Base-by-base conservation (phyloP, 2,329 filamentous ascomycete species). In the Orbilia oligospora region DNA sequence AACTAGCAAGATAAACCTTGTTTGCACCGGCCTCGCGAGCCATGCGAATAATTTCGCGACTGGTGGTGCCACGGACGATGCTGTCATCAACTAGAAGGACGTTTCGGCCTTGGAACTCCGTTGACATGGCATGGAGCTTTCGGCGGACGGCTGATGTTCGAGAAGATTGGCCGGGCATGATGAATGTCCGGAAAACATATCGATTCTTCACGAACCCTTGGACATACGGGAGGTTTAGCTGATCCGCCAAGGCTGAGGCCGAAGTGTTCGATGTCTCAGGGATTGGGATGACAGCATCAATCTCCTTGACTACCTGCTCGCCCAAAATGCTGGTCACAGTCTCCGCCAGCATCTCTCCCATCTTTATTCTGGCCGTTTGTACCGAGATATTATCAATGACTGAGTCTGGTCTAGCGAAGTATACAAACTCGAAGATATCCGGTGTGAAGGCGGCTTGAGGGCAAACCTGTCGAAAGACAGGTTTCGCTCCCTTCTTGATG, bases 201-300 rank as follows among this genome's bases (percentile, higher is more conserved):
- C 93, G 89, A 84, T 97, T 97, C 87, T 96, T 97, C 80, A 97
- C 91, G 82, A 97, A 95, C 1, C 91, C 94, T 83, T 93, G 92
- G 75, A 89, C 91, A 82, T 92, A 93, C 0, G 92, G 92, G 83
- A 93, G 94, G 81, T 90, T 88, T 18, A 97, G 87, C 48, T 89
- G 87, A 82, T 91, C 89, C n/a, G 93, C 91, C 27, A 97, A 88
- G 58, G 89, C 90, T 8, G 92, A 89, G 1, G 94, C 93, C 0
- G 93, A 91, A 0, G 92, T 94, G 80, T 94, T 94, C 51, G 91
- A 91, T 0, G 94, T 97, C 84, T 94, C 92, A 0, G 92, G 92
- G 76, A 97, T 92, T 0, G 93, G 93, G 82, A 97, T 94, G 48
- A 97, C 84, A 53, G 90, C 90, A 81, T 97, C 94, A 81, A 97